Base-by-base conservation (phyloP, 2,329 filamentous ascomycete species). In the Karstenula rhodostoma region DNA sequence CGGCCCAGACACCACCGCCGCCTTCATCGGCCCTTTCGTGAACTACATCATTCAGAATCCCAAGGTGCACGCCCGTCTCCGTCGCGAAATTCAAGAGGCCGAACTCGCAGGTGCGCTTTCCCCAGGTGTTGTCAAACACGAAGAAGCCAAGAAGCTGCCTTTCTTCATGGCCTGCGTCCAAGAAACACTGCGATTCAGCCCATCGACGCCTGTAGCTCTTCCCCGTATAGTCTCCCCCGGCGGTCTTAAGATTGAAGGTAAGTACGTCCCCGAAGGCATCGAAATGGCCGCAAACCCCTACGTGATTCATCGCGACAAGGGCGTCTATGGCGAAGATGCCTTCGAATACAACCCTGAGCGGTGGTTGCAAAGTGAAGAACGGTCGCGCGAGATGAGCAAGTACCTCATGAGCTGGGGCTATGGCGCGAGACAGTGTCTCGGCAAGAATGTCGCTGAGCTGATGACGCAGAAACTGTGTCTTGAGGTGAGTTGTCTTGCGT, bases 251-350 rank as follows among this genome's bases (percentile, higher is more conserved):
- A 22, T 59, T 19, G 5, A 59, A 15, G 57, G 57, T 2, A 42
- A 55, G 22, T 56, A 42, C 22, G 19, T 59, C 17, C 57, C 57
- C 4, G 57, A 33, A n/a, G 57, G 57, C 48, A 54, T n/a, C 2
- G 51, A 42, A 17, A 54, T 54, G 15, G 51, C 35, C 7, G 40
- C 51, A 7, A 58, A 58, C 23, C 56, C 56, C 4, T 53, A 53
- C 13, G 56, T 58, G 15, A 58, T 59, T 25, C 57, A 59, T 25
- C 43, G 46, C 10, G 51, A 56, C 25, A 48, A 43, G 32, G 22
- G 32, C 25, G 22, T 92, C 9, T 96, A 92, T 92, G 93, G 93
- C 0, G 76, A 82, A 0, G 89, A 93, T 67, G 91, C 91, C 0
- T 77, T 79, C 33, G 80, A 85, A 53, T 96, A 96, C 81, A 85